Evolutionary conservation across 2,329 filamentous ascomycete species (phyloP).

Genomic region (Cytospora paraplurivora): DNA sequence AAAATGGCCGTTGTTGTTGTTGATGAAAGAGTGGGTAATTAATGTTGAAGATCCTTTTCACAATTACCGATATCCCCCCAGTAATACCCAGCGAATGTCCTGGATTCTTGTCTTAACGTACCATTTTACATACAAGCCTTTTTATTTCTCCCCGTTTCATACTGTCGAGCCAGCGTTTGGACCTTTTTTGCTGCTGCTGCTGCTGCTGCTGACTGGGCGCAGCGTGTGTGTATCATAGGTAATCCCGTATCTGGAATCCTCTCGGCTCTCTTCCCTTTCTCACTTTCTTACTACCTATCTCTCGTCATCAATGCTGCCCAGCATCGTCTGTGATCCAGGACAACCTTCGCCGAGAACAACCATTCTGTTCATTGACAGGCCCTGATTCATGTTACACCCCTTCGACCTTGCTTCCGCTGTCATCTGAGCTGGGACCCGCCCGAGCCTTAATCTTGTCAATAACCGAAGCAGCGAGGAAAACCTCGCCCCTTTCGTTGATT

Average conservation of each 20-base stretch:
- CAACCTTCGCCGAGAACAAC: slow-evolving; percentile 11
- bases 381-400: slow-evolving; percentile 19
- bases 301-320: slow-evolving; percentile 1
- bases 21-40: slow-evolving; percentile 20
- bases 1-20: slow-evolving; percentile 1
- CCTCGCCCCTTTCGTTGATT: slow-evolving; percentile 12
- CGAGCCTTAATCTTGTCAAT: slow-evolving; percentile 15
- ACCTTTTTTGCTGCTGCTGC: slow-evolving; percentile 6
- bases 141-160: slow-evolving; percentile 18
- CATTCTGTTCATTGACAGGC: slow-evolving; percentile 5
- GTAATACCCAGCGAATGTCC: slow-evolving; percentile 11
- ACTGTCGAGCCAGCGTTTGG: slow-evolving; percentile 10
- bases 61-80: not conserved
- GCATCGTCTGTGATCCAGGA: not conserved
- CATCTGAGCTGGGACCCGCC: slow-evolving; percentile 22
- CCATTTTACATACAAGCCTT: slow-evolving; percentile 19
- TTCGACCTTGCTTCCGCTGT: slow-evolving; percentile 10
- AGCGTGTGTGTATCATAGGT: slow-evolving; percentile 12
- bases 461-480: slow-evolving; percentile 9
- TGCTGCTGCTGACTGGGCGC: slow-evolving; percentile 6
- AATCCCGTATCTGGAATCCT: not conserved
- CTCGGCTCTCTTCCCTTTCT: not conserved
- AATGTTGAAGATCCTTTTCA: slow-evolving; percentile 19
- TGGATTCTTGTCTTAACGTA: slow-evolving; percentile 11
- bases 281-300: not conserved